Percentiles rank a stretch among this genome's conserved stretches.
Conservation (phyloP, 2,329 filamentous ascomycete species). For the Trichoderma atroviride region DNA sequence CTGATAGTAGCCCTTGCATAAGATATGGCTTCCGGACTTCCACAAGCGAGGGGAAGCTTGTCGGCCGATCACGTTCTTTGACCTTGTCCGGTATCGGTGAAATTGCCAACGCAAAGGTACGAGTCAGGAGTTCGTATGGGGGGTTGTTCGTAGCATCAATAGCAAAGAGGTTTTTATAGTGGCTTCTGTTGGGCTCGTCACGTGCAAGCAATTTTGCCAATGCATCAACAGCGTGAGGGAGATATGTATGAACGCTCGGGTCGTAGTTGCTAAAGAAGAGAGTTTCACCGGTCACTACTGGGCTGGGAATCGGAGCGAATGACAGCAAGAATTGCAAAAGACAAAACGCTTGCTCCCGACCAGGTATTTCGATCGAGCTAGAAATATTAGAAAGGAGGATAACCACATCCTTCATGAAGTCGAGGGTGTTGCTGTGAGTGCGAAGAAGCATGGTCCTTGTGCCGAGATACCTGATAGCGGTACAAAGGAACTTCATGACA, state of each 20-base stretch:
- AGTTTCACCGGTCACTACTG: slow-evolving; percentile 57
- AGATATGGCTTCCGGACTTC: slow-evolving; percentile 85
- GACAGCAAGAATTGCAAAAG: slow-evolving; percentile 86
- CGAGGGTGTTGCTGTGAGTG: slow-evolving; percentile 80
- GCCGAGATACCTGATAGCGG: slow-evolving; percentile 81
- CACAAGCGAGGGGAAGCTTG: slow-evolving; percentile 66
- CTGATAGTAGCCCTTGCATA: slow-evolving; percentile 88
- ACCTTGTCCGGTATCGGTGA: slow-evolving; percentile 75
- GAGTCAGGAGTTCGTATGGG: slow-evolving; percentile 79
- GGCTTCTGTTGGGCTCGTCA: slow-evolving; percentile 87
- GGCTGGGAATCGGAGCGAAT: slow-evolving; percentile 80
- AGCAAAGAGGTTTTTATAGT: slow-evolving; percentile 81
- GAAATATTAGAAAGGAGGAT: slow-evolving; percentile 88
- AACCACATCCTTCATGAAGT: slow-evolving; percentile 96
- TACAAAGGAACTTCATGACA: slow-evolving; percentile 81
- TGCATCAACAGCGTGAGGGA: slow-evolving; percentile 86
- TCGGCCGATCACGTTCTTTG: slow-evolving; percentile 55
- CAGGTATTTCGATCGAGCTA: slow-evolving; percentile 76
- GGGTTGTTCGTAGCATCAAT: slow-evolving; percentile 66
- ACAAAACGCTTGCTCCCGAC: slow-evolving; percentile 83
- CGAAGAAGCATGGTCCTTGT: slow-evolving; percentile 86
- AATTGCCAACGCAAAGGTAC: slow-evolving; percentile 83
- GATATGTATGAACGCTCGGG: slow-evolving; percentile 79
- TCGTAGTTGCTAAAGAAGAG: slow-evolving; percentile 82
- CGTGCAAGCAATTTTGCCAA: slow-evolving; percentile 88